These are phyloP conservation scores for Penstemon newberryi DNA, from an alignment of 257 asterid species.

Conservation along the genomic window DNA sequence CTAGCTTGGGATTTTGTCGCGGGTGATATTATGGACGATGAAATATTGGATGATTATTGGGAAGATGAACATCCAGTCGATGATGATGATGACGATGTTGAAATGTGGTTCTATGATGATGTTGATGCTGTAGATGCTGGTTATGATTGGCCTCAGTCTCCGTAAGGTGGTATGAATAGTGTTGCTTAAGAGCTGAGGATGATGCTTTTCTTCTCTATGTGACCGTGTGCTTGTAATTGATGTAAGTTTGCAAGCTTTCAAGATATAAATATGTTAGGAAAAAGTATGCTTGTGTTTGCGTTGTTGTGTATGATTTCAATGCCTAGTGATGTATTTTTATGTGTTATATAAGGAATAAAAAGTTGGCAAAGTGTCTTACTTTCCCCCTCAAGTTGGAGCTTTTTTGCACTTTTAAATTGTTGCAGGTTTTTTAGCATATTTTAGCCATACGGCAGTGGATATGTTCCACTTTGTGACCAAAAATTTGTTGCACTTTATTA, in stretches of 20 bases:
- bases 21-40: constrained; percentile 50
- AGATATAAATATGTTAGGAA: constrained; percentile 32
- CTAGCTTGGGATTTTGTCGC: constrained; percentile 73
- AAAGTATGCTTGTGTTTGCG: no score
- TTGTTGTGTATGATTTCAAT: constrained; percentile 29
- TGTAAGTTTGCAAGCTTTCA: constrained; percentile 25
- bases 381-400: no score
- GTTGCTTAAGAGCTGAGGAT: neutral
- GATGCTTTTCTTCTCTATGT: constrained; percentile 7
- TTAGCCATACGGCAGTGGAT: no score
- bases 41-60: constrained; percentile 47
- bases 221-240: constrained; percentile 25
- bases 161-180: constrained; percentile 36
- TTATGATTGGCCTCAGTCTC: constrained; percentile 82
- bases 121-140: constrained; percentile 56
- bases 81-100: constrained; percentile 34
- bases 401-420: no score
- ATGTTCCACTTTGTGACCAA: no score
- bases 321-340: constrained; percentile 19
- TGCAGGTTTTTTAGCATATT: no score
- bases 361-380: no score
- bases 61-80: constrained; percentile 53
- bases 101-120: constrained; percentile 77
- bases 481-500: no score
- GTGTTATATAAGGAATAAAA: no score